phyloP scores from a whole-genome alignment of 2,329 filamentous ascomycete species.

The Diplodia seriata region DNA sequence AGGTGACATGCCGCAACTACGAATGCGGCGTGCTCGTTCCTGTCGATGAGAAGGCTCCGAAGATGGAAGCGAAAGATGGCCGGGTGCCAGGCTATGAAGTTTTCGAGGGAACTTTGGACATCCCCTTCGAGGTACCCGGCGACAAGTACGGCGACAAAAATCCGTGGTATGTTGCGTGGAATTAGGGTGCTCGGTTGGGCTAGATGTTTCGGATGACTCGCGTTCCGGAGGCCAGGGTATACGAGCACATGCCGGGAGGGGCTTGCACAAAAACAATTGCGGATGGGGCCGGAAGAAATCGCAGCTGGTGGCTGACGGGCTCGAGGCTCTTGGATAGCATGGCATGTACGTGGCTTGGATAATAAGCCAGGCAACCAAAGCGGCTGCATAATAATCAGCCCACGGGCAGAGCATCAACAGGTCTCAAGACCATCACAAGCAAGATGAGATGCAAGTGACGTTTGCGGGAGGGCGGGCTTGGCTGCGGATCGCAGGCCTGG shows the following conservation, averaged over 20 bases:
- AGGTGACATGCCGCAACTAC: constrained; percentile 90
- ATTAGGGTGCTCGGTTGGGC: background rate
- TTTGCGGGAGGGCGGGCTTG: constrained; percentile 19
- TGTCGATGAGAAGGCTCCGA: constrained; percentile 46
- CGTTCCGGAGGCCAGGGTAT: constrained; percentile 12
- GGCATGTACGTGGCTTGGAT: background rate
- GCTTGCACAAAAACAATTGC: background rate
- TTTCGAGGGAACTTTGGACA: constrained; percentile 64
- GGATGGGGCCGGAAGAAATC: constrained; percentile 7
- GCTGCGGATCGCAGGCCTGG: constrained; percentile 7
- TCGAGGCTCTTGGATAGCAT: background rate
- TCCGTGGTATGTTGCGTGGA: constrained; percentile 54
- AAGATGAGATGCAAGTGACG: constrained; percentile 7
- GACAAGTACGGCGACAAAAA: constrained; percentile 54
- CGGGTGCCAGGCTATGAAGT: constrained; percentile 49
- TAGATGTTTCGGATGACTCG: constrained; percentile 6
- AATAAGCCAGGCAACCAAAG: background rate
- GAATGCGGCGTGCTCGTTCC: constrained; percentile 88
- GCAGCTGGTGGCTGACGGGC: background rate
- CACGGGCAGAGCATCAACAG: background rate
- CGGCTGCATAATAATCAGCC: background rate
- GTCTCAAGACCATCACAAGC: background rate
- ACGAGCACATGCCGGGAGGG: constrained; percentile 4
- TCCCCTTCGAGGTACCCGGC: constrained; percentile 70
- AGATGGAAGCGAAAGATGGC: constrained; percentile 34